Evolutionary conservation across 108 stramenopile species (phyloP), one percentile per base, ranked within the genome.

Genomic region (Discostella stelligeroides): DNA sequence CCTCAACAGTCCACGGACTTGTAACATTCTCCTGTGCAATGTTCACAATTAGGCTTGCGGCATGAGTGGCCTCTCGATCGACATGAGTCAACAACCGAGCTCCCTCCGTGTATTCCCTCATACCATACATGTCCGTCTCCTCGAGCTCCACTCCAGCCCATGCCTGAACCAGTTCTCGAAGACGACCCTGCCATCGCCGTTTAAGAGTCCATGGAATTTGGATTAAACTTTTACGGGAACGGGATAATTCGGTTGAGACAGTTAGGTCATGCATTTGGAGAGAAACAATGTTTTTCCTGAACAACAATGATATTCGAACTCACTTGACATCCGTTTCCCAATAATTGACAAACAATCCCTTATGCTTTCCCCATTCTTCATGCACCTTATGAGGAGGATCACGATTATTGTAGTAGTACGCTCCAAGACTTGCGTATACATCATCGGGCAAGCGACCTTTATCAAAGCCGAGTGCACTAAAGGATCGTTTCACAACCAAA

Each of bases 91-190:
- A 63, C 51, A 97, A 72, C 40, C 88, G 66, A 28, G 92, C 89
- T 15, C 93, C 94, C 40, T 87, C 72, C n/a, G 86, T 77, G 72
- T 97, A 97, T 42, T 81, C 75, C 25, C 96, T 78, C 34, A 97
- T 75, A 12, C 96, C 96, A 69, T 97, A 97, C 80, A 94, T 91
- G 60, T 87, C 89, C 12, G 96, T 97, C 46, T 83, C 76, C 56
- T 92, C 94, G 25, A 97, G 81, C 27, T 78, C 65, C n/a, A 88
- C 84, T 55, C 89, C 89, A 13, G 82, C 47, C 94, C 94, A 95
- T 29, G 70, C 88, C 28, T 87, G 74, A 6, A 92, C 86, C 63
- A 92, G 63, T 9, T 79, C 74, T 41, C 54, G 80, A 27, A 95
- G 69, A 37, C 85, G 80, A 7, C 39, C 23, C 63, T 95, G 94